These are phyloP conservation scores for Aspergillus quadricinctus DNA, from an alignment of 2,329 filamentous ascomycete genomes.

Conservation along the genomic window DNA sequence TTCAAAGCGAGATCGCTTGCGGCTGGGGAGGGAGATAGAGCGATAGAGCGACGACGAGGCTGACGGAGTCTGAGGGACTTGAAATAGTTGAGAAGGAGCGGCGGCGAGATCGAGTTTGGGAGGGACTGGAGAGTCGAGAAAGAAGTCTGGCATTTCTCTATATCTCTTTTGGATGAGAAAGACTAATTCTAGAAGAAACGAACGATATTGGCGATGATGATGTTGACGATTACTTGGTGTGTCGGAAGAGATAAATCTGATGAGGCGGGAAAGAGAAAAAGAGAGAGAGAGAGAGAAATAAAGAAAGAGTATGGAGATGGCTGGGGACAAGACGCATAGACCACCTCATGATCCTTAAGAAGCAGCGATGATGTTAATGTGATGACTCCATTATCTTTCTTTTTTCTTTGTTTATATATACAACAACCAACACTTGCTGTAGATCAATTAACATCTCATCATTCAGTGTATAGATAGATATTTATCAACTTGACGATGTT, in stretches of 20 bases:
- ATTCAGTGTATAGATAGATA: background rate
- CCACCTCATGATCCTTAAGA: background rate
- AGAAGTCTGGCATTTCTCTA: conserved; percentile 29
- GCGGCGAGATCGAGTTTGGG: conserved; percentile 37
- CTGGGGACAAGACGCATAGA: conserved; percentile 1
- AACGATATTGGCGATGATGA: background rate
- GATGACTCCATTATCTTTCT: background rate
- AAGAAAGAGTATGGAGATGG: conserved; percentile 1
- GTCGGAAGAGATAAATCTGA: background rate
- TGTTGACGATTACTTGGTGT: background rate
- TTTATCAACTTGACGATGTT: background rate
- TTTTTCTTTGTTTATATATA: background rate
- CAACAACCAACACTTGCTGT: background rate
- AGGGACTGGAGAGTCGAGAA: conserved; percentile 32
- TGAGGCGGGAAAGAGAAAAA: background rate
- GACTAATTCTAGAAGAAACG: background rate
- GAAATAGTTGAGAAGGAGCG: conserved; percentile 35
- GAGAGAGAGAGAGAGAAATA: background rate
- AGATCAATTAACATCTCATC: background rate
- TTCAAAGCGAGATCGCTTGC: conserved; percentile 31
- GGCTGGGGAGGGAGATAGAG: conserved; percentile 28
- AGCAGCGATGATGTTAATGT: background rate
- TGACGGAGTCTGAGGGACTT: conserved; percentile 31
- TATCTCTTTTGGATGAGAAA: background rate
- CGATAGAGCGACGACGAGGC: conserved; percentile 36